Base-by-base conservation (phyloP, 441 rosid species). In the Dalechampia spathulata region DNA sequence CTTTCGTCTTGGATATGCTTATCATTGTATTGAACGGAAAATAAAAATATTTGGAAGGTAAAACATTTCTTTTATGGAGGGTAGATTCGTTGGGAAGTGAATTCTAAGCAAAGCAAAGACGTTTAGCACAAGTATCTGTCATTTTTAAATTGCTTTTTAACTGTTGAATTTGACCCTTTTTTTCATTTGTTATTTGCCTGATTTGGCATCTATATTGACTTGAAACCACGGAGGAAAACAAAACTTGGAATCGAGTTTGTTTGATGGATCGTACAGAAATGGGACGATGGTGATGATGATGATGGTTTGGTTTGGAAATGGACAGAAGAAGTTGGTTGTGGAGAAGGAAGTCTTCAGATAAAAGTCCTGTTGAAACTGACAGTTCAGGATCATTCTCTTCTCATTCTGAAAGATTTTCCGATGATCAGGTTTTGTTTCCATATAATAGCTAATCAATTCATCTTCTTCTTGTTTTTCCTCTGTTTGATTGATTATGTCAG, bases 261-360 rank as follows among this genome's bases (percentile, higher is more conserved):
- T 0, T 12, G 1, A 0, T 5, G 7, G 1, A 45, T 3, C 13
- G 12, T 10, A 36, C 12, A 36, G 62, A 48, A 32, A 22, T 6
- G 30, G 22, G 41, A 40, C 39, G 63, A 11, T 2, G 22, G 16
- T 28, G 42, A 43, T 15, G 27, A 43, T 15, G 30, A 26, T 41
- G 39, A 22, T 50, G 60, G 37, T 52, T 62, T 59, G 62, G 60
- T 17, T 23, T 55, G 45, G 58, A 49, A 27, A 83, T 90, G 97
- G 95, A 90, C 62, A 84, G 84, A 72, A 69, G 75, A 16, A 81
- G 78, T 61, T 84, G 91, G 91, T 48, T 77, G 58, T 82, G 91
- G 87, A 83, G 80, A 80, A 78, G 72, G 72, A 84, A 69, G 53
- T 61, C 84, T 53, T 83, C 88, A 25, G 92, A 86, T 67, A 83